Evolutionary conservation across 2,329 filamentous ascomycete species (phyloP), one percentile per base, ranked within the genome.

Genomic region (Penicillium freii): DNA sequence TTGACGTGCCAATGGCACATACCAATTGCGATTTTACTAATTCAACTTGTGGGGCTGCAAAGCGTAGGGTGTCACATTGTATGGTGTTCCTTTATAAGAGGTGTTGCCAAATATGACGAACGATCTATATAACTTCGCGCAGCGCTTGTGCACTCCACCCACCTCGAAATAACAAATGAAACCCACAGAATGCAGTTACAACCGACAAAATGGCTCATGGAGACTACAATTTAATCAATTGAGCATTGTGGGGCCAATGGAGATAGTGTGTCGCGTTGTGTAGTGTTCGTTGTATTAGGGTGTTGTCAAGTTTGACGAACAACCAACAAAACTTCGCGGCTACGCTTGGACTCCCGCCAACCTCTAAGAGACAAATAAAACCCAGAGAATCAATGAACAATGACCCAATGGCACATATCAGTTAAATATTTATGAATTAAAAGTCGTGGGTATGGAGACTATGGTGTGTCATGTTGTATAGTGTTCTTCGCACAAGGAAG

Each of bases 301-400:
- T 38, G 17, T 10, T 38, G 7, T 17, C 34, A 38, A 38, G 11
- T 31, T 11, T 31, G 10, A 31, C 29, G 29, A n/a, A 34, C 17
- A n/a, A 38, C 27, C 33, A 39, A 49, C 27, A 38, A 15, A 19
- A 10, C 11, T 27, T 38, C 7, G 23, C 10, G 23, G 21, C 17
- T 9, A 19, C 11, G 11, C 33, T 29, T 49, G 4, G 4, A 19
- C 17, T 10, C 11, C 17, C 17, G 9, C 44, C 13, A 33, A 5
- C 6, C 29, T 47, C 11, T 34, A 10, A 19, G 15, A 38, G 19
- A 8, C 2, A 27, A 38, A 17, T 15, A 8, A 47, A 23, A 23
- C 4, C 2, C 1, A 11, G 2, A 5, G 5, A 23, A 23, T 33
- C 4, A 17, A 1, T 17, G 6, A 34, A 1, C 2, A 1, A 23